Base-by-base conservation (phyloP, 176 grass and related monocot species). In the Aechmea fasciata region DNA sequence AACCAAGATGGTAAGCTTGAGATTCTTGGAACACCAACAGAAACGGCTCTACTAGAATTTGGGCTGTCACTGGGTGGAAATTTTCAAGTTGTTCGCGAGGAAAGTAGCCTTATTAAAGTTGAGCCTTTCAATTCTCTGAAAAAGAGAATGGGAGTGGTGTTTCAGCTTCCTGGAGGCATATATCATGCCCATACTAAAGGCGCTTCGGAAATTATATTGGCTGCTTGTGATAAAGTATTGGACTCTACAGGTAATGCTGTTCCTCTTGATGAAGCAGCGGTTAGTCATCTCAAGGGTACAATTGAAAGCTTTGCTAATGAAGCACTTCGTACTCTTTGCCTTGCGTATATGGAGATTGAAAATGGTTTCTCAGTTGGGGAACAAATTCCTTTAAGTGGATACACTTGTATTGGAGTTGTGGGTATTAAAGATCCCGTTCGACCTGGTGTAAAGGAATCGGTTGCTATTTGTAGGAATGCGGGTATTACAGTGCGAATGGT, bases 401-500 rank as follows among this genome's bases (percentile, higher is more conserved):
- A 87, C 78, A 96, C 81, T 76, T 96, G 85, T 81, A 91, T 96
- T 68, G 88, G 85, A 51, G 92, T 96, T 80, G 88, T 96, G 68
- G 88, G 92, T 54, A 96, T 96, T 29, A 96, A 96, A 70, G 92
- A 96, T 47, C 92, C 88, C 8, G 83, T 96, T 29, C 83, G 92
- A 52, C 88, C 88, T 0, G 92, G 92, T 17, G 92, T 96, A 25
- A 91, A 96, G 83, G 92, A 96, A 73, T 91, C 92, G 13, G 92
- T 96, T 5, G 80, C 83, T 48, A 91, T 83, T 68, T 96, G 92
- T 80, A 88, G 92, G 73, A 89, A 85, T 13, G 92, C 92, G 49
- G 92, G 92, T 65, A 91, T 96, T 87, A 85, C 79, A 11, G 92
- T 96, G 20, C 86, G 92, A 85, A 96, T 96, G 92, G 88, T 96